A percentile compares a stretch with the other conserved stretches of the same genome.
phyloP scores from a whole-genome alignment of 306 rosid species.

The Casuarina equisetifolia region DNA sequence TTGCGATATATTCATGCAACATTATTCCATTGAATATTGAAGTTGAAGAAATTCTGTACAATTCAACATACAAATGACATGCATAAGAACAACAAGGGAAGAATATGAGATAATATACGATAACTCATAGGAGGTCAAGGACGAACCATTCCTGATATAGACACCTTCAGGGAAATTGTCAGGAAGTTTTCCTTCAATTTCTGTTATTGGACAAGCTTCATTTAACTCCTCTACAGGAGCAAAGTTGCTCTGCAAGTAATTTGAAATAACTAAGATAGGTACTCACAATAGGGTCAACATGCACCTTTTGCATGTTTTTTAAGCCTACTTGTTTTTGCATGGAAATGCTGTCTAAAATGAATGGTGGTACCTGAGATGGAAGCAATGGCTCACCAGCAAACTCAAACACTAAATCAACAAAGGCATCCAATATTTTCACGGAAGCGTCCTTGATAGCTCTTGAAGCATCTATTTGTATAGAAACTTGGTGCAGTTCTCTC shows the following conservation, averaged over 20 bases:
- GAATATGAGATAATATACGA: neutral
- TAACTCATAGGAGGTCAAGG: neutral
- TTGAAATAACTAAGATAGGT: neutral
- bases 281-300: neutral
- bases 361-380: conserved; percentile 57
- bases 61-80: neutral
- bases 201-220: conserved; percentile 32
- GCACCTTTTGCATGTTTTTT: neutral
- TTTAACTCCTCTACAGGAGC: conserved; percentile 59
- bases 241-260: conserved; percentile 45
- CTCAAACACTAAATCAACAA: conserved; percentile 63
- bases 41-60: too few species aligned
- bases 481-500: conserved; percentile 28
- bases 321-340: neutral
- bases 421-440: conserved; percentile 43
- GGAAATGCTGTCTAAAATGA: neutral
- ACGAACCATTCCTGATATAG: conserved; percentile 62
- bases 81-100: neutral
- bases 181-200: conserved; percentile 58
- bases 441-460: conserved; percentile 30
- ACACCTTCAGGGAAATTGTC: conserved; percentile 57
- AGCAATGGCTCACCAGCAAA: conserved; percentile 56
- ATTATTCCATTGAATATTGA: too few species aligned
- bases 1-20: too few species aligned
- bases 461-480: conserved; percentile 31